Evolutionary conservation across 208 protist genomes (phyloP).

Genomic region (Lotmaria passim): DNA sequence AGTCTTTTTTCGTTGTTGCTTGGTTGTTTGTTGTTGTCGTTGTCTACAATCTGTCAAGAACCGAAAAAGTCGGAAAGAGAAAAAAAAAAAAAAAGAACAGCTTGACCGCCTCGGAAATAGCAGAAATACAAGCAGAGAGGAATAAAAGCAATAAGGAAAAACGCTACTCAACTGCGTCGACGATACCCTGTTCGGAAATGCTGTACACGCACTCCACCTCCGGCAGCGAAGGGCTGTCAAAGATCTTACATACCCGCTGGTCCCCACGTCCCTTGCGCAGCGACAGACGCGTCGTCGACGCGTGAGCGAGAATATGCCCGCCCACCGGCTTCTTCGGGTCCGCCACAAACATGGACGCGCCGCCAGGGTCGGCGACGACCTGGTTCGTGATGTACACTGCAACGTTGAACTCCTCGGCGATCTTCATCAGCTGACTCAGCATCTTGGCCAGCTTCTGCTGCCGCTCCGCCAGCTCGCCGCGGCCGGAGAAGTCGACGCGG

Average conservation of each 20-base stretch:
- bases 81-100: not conserved
- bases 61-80: too few relatives aligned
- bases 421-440: constrained; percentile 95
- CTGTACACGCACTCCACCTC: constrained; percentile 96
- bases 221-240: constrained; percentile 97
- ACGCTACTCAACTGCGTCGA: constrained; percentile 91
- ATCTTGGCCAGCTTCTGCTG: constrained; percentile 95
- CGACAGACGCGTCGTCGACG: constrained; percentile 95
- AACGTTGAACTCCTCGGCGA: constrained; percentile 99
- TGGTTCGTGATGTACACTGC: constrained; percentile 99
- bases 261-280: constrained; percentile 97
- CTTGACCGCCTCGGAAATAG: not conserved
- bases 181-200: constrained; percentile 96
- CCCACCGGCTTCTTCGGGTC: constrained; percentile 99
- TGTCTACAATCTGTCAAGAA: too few relatives aligned
- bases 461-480: constrained; percentile 97
- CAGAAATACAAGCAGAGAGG: not conserved
- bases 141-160: not conserved
- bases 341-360: constrained; percentile 96
- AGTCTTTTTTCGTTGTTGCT: too few relatives aligned
- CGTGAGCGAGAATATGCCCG: constrained; percentile 98
- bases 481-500: constrained; percentile 96
- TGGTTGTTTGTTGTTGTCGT: too few relatives aligned
- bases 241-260: constrained; percentile 98
- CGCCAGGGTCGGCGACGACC: constrained; percentile 98